Evolutionary conservation across 2,329 filamentous ascomycete genomes (phyloP).

Genomic region (Leptographium procerum): DNA sequence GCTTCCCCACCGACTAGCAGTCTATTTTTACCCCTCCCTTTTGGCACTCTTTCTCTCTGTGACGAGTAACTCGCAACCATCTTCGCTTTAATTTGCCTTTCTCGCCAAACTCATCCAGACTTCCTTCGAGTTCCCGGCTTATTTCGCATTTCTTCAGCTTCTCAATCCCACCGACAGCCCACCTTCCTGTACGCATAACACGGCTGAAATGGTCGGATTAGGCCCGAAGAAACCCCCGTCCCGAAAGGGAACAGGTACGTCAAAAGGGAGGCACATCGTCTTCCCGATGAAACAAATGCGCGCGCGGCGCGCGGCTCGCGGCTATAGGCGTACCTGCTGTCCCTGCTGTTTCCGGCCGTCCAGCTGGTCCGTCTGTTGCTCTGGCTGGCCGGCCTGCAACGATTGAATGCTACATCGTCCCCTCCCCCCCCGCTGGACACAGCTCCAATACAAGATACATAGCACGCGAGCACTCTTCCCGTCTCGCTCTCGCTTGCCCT

Average conservation of each 20-base stretch:
- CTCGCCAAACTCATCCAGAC: not conserved
- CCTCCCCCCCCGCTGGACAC: not conserved
- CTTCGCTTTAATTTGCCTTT: no score
- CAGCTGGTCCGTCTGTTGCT: not conserved
- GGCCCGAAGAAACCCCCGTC: constrained; percentile 53
- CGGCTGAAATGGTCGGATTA: constrained; percentile 46
- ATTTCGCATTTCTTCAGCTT: not conserved
- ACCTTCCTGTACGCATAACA: not conserved
- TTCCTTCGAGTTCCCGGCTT: not conserved
- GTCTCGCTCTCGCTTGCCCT: not conserved
- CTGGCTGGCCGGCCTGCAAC: not conserved
- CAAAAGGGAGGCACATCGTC: not conserved
- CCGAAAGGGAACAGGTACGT: constrained; percentile 34
- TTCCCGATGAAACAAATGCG: not conserved
- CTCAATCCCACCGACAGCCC: not conserved
- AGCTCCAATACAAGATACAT: not conserved
- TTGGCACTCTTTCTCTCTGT: not conserved
- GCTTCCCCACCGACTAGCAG: not conserved
- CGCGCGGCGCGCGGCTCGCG: not conserved
- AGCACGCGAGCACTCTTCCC: not conserved
- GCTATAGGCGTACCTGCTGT: not conserved
- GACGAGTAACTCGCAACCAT: not conserved
- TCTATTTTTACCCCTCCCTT: not conserved
- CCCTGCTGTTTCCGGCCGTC: not conserved
- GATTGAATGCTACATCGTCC: not conserved